Evolutionary conservation across 1,284 basidiomycete genomes (phyloP).

Genomic region (Trametes versicolor): DNA sequence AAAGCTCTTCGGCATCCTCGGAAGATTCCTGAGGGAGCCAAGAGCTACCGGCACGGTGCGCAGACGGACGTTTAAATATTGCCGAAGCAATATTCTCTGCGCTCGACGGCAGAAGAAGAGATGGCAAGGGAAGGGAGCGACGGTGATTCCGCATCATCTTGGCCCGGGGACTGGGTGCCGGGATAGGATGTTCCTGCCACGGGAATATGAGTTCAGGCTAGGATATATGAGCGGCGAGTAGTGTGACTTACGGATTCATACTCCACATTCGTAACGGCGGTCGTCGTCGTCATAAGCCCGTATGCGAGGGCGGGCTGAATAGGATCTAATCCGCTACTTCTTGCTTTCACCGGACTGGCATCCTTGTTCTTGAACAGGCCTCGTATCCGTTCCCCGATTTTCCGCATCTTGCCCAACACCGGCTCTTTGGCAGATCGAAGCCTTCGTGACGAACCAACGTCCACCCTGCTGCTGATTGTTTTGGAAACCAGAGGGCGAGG

Average conservation of each 20-base stretch:
- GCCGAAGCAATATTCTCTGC: slow-evolving; percentile 15
- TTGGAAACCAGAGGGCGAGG: slow-evolving; percentile 14
- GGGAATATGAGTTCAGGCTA: neutral
- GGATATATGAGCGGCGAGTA: neutral
- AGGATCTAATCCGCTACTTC: neutral
- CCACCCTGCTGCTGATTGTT: slow-evolving; percentile 34
- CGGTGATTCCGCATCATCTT: slow-evolving; percentile 33
- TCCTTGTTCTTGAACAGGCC: slow-evolving; percentile 38
- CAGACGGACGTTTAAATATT: slow-evolving; percentile 21
- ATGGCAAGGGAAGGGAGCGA: slow-evolving; percentile 34
- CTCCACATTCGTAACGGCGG: slow-evolving; percentile 40
- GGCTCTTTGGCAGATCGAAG: slow-evolving; percentile 19
- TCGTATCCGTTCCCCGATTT: slow-evolving; percentile 42
- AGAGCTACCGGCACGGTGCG: slow-evolving; percentile 13
- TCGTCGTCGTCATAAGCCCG: slow-evolving; percentile 39
- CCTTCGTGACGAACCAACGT: slow-evolving; percentile 25
- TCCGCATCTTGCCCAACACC: slow-evolving; percentile 26
- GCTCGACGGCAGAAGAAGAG: slow-evolving; percentile 24
- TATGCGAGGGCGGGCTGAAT: slow-evolving; percentile 22
- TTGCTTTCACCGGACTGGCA: slow-evolving; percentile 11
- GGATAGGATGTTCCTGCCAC: slow-evolving; percentile 42
- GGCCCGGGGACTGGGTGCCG: slow-evolving; percentile 29
- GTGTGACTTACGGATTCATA: slow-evolving; percentile 42
- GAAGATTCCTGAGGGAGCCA: neutral
- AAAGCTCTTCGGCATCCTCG: neutral